phyloP scores from a whole-genome alignment of 495 filamentous ascomycete genomes.

The Aspergillus ostianus region DNA sequence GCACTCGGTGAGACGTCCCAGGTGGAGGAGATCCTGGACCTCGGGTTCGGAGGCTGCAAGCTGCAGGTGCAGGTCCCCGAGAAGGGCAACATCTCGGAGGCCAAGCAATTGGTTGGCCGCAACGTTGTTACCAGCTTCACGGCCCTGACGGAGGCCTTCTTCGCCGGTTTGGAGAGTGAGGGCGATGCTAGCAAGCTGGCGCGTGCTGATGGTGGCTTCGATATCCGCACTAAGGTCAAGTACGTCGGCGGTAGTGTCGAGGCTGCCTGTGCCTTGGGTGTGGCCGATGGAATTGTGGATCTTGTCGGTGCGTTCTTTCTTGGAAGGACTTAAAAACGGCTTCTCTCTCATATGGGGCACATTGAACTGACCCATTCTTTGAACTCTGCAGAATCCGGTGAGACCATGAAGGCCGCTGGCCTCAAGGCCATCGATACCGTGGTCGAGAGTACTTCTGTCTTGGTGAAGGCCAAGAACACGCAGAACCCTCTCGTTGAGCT shows the following conservation, averaged over 20 bases:
- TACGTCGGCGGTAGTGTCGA: slow-evolving; percentile 95
- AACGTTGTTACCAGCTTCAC: slow-evolving; percentile 96
- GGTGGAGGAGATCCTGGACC: slow-evolving; percentile 80
- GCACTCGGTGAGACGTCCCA: slow-evolving; percentile 57
- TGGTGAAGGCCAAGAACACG: slow-evolving; percentile 89
- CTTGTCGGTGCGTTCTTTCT: slow-evolving; percentile 67
- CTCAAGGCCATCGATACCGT: slow-evolving; percentile 95
- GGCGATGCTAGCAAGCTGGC: slow-evolving; percentile 30
- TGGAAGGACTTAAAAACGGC: neutral
- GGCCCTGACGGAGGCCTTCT: slow-evolving; percentile 75
- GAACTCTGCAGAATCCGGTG: slow-evolving; percentile 74
- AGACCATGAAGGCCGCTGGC: slow-evolving; percentile 98
- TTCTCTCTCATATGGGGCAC: neutral
- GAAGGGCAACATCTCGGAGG: slow-evolving; percentile 66
- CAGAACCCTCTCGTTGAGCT: slow-evolving; percentile 77
- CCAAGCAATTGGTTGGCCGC: slow-evolving; percentile 82
- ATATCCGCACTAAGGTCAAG: slow-evolving; percentile 68
- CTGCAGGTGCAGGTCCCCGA: slow-evolving; percentile 94
- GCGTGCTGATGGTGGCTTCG: slow-evolving; percentile 1
- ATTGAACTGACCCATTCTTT: neutral
- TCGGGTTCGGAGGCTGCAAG: slow-evolving; percentile 87
- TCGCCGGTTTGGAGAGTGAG: slow-evolving; percentile 65
- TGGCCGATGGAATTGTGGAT: slow-evolving; percentile 96
- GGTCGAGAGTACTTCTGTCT: slow-evolving; percentile 76
- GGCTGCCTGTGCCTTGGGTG: slow-evolving; percentile 90